phyloP scores from a whole-genome alignment of 345 rosid genomes.

The Hibiscus trionum region DNA sequence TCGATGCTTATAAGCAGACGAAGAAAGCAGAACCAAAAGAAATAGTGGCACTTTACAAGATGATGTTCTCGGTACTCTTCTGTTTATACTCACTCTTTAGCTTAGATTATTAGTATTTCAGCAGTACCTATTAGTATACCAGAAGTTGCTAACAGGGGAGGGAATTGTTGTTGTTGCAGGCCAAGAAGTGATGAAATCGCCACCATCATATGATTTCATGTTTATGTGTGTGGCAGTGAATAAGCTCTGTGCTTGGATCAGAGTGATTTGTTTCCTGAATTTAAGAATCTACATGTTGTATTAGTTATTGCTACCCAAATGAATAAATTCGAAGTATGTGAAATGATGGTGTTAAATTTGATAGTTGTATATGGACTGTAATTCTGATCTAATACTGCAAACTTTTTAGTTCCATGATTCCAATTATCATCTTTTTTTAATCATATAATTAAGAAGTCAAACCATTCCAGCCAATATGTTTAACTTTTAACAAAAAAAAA shows the following conservation, averaged over 20 bases:
- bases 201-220: background rate
- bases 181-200: background rate
- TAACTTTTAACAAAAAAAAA: too few species aligned
- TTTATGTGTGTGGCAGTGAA: background rate
- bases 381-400: too few species aligned
- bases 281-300: background rate
- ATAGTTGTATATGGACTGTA: too few species aligned
- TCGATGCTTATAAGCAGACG: slow-evolving; percentile 64
- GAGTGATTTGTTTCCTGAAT: background rate
- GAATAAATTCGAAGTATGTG: background rate
- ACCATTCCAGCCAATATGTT: background rate
- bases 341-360: background rate
- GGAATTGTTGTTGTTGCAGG: background rate
- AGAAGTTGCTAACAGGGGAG: background rate
- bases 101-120: background rate
- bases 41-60: slow-evolving; percentile 35
- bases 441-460: background rate
- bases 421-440: too few species aligned
- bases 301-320: background rate
- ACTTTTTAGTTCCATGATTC: background rate
- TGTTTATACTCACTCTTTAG: background rate
- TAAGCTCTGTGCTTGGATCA: background rate
- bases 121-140: background rate
- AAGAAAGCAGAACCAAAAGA: slow-evolving; percentile 40
- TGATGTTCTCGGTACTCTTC: slow-evolving; percentile 33